Percentiles rank a stretch among this genome's conserved stretches.
These are phyloP conservation scores for Wickerhamomyces pijperi DNA, from an alignment of 805 yeast genomes.

Conservation along the genomic window DNA sequence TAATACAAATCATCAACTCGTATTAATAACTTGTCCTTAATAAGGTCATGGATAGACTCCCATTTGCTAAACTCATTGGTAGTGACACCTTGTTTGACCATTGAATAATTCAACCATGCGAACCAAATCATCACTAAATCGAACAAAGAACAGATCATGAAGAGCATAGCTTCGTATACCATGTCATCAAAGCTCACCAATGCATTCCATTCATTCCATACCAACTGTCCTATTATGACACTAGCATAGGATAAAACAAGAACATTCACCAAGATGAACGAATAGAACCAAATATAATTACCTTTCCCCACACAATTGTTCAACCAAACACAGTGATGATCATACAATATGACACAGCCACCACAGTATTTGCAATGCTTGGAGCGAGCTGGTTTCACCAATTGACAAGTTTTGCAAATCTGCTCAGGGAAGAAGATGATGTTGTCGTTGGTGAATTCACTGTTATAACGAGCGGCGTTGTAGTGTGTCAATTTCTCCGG, in stretches of 20 bases:
- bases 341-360: slow-evolving; percentile 51
- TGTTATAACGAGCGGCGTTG: slow-evolving; percentile 1
- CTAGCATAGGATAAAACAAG: slow-evolving; percentile 33
- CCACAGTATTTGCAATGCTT: slow-evolving; percentile 68
- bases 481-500: slow-evolving; percentile 4
- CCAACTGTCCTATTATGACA: slow-evolving; percentile 9
- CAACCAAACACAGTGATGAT: slow-evolving; percentile 67
- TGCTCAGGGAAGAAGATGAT: slow-evolving; percentile 11
- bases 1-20: slow-evolving; percentile 6
- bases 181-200: slow-evolving; percentile 1
- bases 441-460: slow-evolving; percentile 8
- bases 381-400: slow-evolving; percentile 59
- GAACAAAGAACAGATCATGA: slow-evolving; percentile 32
- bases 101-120: slow-evolving; percentile 31
- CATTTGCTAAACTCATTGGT: slow-evolving; percentile 69
- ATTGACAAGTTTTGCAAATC: slow-evolving; percentile 44
- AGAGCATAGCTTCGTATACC: slow-evolving; percentile 16
- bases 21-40: slow-evolving; percentile 28
- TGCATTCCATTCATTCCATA: slow-evolving; percentile 2
- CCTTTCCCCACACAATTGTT: slow-evolving; percentile 66
- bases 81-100: slow-evolving; percentile 57
- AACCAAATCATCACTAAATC: slow-evolving; percentile 34
- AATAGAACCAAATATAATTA: slow-evolving; percentile 51
- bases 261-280: slow-evolving; percentile 40
- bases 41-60: slow-evolving; percentile 47